phyloP scores from a whole-genome alignment of 352 stramenopile genomes.

The Globisporangium irregulare region DNA sequence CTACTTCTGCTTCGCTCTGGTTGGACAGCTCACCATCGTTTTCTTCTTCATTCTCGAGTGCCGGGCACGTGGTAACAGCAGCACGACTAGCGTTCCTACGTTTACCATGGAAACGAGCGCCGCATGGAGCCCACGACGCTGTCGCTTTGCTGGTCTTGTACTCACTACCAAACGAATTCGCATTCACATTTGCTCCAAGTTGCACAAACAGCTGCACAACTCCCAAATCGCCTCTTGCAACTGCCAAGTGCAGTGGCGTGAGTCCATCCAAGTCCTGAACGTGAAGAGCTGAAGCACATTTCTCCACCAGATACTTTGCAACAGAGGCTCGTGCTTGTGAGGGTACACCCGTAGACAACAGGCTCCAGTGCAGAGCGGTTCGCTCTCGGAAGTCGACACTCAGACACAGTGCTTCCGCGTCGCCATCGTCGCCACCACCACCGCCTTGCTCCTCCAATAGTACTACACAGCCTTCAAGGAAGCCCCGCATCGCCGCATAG shows the following conservation, averaged over 20 bases:
- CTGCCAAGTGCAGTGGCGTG: conserved; percentile 45
- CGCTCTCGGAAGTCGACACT: conserved; percentile 37
- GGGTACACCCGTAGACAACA: conserved; percentile 15
- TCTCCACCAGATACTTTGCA: conserved; percentile 27
- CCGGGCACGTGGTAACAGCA: background rate
- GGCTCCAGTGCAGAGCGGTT: conserved; percentile 51
- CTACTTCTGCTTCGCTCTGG: background rate
- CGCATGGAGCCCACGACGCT: conserved; percentile 47
- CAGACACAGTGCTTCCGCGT: conserved; percentile 21
- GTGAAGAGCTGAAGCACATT: conserved; percentile 33
- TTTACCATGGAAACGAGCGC: conserved; percentile 14
- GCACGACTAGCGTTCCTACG: background rate
- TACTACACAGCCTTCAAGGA: conserved; percentile 40
- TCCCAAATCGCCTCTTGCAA: conserved; percentile 26
- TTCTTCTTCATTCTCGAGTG: background rate
- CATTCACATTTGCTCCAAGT: conserved; percentile 39
- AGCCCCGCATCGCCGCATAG: conserved; percentile 38
- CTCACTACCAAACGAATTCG: background rate
- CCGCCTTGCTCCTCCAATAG: conserved; percentile 25
- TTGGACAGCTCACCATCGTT: background rate
- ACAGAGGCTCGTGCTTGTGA: conserved; percentile 2
- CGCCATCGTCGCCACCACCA: conserved; percentile 17
- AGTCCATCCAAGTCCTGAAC: conserved; percentile 37
- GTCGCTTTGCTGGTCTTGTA: conserved; percentile 11
- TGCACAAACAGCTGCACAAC: conserved; percentile 42